A percentile compares a stretch with the other conserved stretches of the same genome.
Evolutionary conservation across 371 early-diverging fungal species (phyloP).

Genomic region (Mucor irregularis): DNA sequence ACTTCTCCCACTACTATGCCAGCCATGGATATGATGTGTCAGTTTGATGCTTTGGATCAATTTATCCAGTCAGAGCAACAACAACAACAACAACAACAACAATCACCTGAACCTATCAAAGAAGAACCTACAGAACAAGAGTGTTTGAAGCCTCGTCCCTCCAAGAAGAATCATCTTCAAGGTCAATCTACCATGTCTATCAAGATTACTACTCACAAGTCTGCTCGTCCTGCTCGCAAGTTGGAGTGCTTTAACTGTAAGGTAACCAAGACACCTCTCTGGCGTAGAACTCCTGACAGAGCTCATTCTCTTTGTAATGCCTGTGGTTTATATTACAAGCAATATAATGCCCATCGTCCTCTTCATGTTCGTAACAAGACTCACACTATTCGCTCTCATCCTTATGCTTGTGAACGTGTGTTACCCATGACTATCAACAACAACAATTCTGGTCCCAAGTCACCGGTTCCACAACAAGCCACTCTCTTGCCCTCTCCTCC

Average conservation of each 20-base stretch:
- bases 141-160: conserved; percentile 12
- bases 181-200: conserved; percentile 28
- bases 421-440: conserved; percentile 12
- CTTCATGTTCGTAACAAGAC: conserved; percentile 60
- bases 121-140: conserved; percentile 4
- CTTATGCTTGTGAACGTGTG: conserved; percentile 23
- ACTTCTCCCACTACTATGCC: conserved; percentile 8
- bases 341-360: conserved; percentile 74
- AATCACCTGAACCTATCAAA: background rate
- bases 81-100: background rate
- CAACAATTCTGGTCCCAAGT: background rate
- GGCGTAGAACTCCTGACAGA: conserved; percentile 81
- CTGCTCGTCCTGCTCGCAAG: conserved; percentile 52
- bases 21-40: conserved; percentile 19
- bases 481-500: conserved; percentile 12
- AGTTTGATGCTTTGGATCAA: conserved; percentile 25
- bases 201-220: conserved; percentile 23
- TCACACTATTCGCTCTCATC: conserved; percentile 26
- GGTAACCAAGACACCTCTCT: conserved; percentile 78
- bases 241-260: conserved; percentile 80
- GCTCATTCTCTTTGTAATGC: conserved; percentile 82
- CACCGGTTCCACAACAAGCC: background rate
- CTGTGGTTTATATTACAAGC: conserved; percentile 80
- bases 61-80: conserved; percentile 22
- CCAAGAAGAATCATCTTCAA: conserved; percentile 23